Base-by-base conservation (phyloP, 257 asterid genomes). In the Hygrophila difformis region DNA sequence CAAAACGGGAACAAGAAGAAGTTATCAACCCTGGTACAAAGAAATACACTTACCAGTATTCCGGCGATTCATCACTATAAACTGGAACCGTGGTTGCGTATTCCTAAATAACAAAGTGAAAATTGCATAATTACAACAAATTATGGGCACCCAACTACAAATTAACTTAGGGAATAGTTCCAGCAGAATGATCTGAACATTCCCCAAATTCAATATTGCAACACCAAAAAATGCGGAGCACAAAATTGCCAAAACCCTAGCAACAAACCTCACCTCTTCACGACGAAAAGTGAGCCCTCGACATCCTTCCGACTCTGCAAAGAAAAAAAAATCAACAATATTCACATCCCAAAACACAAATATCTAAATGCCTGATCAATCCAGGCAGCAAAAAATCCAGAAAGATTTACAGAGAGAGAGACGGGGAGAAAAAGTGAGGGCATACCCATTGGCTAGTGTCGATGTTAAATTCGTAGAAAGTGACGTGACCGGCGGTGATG, bases 261-360 rank as follows among this genome's bases (percentile, higher is more conserved):
- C 12, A 43, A 47, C 17, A 26, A 14, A 19, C 59, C 54, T 44
- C 61, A 81, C 97, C 97, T 88, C 64, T 78, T 84, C 47, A 88
- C 95, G 28, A 84, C 94, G 70, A 88, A 88, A 18, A 88, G 82
- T 9, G 97, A 74, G 45, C 97, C 97, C 71, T 88, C 84, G 4
- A 88, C 95, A 66, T 84, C 93, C 69, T 84, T 88, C 37, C 97
- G 87, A 66, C 92, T 81, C 97, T 87, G 74, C 57, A 53, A 26
- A 8, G 31, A 26, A 26, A 26, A 26, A 26, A 26, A 5, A 26
- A 26, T 26, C 8, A 26, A 26, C 8, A 26, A 26, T 3, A 26
- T 26, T 26, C 0, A 26, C 7, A 26, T 1, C 31, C n/a, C n/a
- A n/a, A n/a, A n/a, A n/a, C n/a, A n/a, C n/a, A n/a, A n/a, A n/a